A percentile compares a stretch with the other conserved stretches of the same genome.
These are phyloP conservation scores for Tricholomella constricta DNA, from an alignment of 768 basidiomycete genomes.

Conservation along the genomic window DNA sequence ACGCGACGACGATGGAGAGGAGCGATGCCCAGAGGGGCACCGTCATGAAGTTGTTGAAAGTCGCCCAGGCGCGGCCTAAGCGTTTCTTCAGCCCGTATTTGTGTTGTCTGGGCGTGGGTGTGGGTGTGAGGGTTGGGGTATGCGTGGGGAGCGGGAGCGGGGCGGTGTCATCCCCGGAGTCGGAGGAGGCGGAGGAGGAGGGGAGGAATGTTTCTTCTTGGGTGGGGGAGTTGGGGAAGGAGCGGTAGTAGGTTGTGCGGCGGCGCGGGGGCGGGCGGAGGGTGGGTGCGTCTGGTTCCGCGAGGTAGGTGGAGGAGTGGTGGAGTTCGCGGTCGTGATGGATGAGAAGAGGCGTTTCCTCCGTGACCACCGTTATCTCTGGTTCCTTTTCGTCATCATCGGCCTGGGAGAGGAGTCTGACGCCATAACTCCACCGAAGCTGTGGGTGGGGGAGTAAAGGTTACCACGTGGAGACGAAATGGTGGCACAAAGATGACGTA, in stretches of 20 bases:
- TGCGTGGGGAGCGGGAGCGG: not conserved
- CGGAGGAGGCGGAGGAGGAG: conserved; percentile 3
- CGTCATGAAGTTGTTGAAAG: conserved; percentile 79
- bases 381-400: conserved; percentile 6
- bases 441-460: conserved; percentile 27
- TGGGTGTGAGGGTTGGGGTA: conserved; percentile 2
- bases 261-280: conserved; percentile 8
- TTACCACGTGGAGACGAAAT: not conserved
- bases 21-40: conserved; percentile 84
- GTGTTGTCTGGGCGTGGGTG: conserved; percentile 15
- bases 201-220: conserved; percentile 7
- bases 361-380: not conserved
- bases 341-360: not conserved
- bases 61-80: conserved; percentile 32
- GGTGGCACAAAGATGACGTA: conserved; percentile 26
- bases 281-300: not conserved
- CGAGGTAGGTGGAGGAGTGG: conserved; percentile 14
- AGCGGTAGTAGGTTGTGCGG: conserved; percentile 20
- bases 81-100: conserved; percentile 21
- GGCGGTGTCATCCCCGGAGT: conserved; percentile 10
- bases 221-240: conserved; percentile 22
- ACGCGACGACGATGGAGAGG: conserved; percentile 74
- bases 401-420: conserved; percentile 16
- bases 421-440: conserved; percentile 82
- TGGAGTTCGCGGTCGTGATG: not conserved